phyloP scores from a whole-genome alignment of 2,329 filamentous ascomycete species.

The Sporothrix globosa region DNA sequence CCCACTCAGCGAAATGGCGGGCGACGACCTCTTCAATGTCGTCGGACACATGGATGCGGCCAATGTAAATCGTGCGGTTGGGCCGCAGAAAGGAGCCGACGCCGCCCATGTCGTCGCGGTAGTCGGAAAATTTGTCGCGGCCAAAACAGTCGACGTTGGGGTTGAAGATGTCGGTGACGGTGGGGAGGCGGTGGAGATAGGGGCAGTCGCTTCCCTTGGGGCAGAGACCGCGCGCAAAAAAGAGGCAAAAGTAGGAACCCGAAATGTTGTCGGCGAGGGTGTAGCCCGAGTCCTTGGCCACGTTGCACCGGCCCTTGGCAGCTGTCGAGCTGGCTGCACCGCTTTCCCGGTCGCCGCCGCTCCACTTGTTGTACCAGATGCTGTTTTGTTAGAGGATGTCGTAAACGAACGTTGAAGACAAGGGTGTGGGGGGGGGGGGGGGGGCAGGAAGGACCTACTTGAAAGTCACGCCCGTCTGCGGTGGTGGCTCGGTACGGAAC shows the following conservation, averaged over 20 bases:
- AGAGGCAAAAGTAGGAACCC: constrained; percentile 89
- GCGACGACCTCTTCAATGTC: constrained; percentile 97
- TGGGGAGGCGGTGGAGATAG: constrained; percentile 87
- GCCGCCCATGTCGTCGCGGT: constrained; percentile 96
- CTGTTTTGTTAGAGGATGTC: constrained; percentile 57
- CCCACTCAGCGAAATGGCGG: constrained; percentile 96
- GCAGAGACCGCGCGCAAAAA: constrained; percentile 71
- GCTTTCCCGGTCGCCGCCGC: constrained; percentile 90
- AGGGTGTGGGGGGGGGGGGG: neutral
- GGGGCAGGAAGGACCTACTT: constrained; percentile 53
- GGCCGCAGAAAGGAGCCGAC: constrained; percentile 92
- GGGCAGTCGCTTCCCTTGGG: constrained; percentile 91
- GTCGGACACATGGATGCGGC: constrained; percentile 91
- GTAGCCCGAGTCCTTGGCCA: constrained; percentile 77
- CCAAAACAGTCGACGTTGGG: constrained; percentile 95
- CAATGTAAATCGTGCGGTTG: constrained; percentile 92
- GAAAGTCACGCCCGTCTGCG: constrained; percentile 92
- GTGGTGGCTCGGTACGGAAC: constrained; percentile 80
- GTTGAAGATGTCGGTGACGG: constrained; percentile 85
- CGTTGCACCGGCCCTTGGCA: constrained; percentile 83
- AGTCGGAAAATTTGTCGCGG: constrained; percentile 88
- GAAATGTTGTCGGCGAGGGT: constrained; percentile 75
- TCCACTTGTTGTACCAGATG: constrained; percentile 99
- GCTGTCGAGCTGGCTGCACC: constrained; percentile 81
- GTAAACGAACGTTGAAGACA: too few species aligned